Percentiles rank a stretch among this genome's conserved stretches.
phyloP scores from a whole-genome alignment of 2,329 filamentous ascomycete species.

The Alternaria metachromatica region DNA sequence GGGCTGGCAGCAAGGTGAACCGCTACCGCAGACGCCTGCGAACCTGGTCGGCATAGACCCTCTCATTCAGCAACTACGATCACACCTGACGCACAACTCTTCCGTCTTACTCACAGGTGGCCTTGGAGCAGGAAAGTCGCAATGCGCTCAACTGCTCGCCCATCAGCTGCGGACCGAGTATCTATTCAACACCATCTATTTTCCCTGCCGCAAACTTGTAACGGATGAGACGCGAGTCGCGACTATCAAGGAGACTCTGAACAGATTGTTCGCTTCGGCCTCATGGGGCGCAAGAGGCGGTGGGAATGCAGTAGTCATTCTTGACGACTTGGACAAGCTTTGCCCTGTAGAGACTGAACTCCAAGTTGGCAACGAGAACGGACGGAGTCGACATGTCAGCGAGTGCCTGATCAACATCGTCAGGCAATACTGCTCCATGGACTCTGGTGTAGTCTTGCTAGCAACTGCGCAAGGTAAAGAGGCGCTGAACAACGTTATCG shows the following conservation, averaged over 20 bases:
- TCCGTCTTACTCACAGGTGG: conserved; percentile 90
- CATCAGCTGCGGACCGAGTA: conserved; percentile 73
- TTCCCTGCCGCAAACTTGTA: conserved; percentile 83
- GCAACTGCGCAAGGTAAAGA: conserved; percentile 95
- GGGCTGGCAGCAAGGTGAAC: conserved; percentile 61
- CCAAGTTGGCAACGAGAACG: conserved; percentile 92
- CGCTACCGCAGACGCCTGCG: conserved; percentile 61
- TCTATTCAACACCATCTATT: conserved; percentile 84
- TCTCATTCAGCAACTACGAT: conserved; percentile 73
- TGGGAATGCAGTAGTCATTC: conserved; percentile 80
- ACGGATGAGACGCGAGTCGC: conserved; percentile 90
- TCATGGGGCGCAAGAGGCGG: conserved; percentile 90
- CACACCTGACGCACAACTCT: conserved; percentile 81
- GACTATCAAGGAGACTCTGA: conserved; percentile 87
- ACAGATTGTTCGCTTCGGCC: conserved; percentile 83
- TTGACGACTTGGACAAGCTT: conserved; percentile 92
- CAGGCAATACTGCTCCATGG: conserved; percentile 79
- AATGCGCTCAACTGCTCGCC: conserved; percentile 77
- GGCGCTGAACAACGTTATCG: conserved; percentile 84
- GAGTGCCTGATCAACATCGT: conserved; percentile 85
- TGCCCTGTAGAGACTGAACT: conserved; percentile 94
- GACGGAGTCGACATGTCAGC: conserved; percentile 88
- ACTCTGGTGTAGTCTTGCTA: conserved; percentile 82
- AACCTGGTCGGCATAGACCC: conserved; percentile 83
- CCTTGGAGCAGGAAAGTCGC: conserved; percentile 88